Base-by-base conservation (phyloP, 2,329 filamentous ascomycete species). In the Alternaria arborescens region DNA sequence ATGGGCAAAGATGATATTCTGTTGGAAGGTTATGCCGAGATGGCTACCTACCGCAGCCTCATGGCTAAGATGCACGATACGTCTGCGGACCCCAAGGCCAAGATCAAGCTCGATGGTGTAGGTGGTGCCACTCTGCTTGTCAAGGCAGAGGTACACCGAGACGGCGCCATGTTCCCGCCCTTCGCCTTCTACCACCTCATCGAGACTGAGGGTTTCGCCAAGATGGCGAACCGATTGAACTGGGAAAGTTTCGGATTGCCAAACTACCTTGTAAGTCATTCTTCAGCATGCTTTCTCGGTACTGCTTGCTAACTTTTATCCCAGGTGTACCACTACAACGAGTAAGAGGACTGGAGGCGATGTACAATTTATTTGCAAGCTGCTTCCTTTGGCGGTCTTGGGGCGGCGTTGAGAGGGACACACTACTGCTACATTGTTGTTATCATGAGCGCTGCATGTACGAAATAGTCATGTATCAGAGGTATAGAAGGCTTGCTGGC, bases 121-220 rank as follows among this genome's bases (percentile, higher is more conserved):
- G 95, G 95, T 56, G 95, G 95, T 36, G 96, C 94, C 1, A 92
- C 94, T 2, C 82, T 99, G 65, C 82, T 99, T 73, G 95, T 99
- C 61, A 97, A 97, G 82, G 95, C 94, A 2, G 94, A 98, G 61
- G 95, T 99, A 24, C 95, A 99, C 78, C 88, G 95, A 26, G 95
- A 99, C 74, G 95, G 95, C 20, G 94, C 95, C 77, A 99, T 98
- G 94, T 99, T 99, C 82, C 95, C 95, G 18, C 88, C 95, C 0
- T 99, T 99, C 77, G 82, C 94, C 3, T 99, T 99, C 76, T 98
- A 97, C 77, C 91, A 99, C 79, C 84, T 99, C 62, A 96, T 99
- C 62, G 95, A 99, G 83, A 98, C 95, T 0, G 95, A 99, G 76
- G 95, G 95, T 0, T 99, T 99, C 74, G 94, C 95, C 18, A 97